These are phyloP conservation scores for Aquanectria penicillioides DNA, from an alignment of 2,329 filamentous ascomycete species.

Conservation along the genomic window DNA sequence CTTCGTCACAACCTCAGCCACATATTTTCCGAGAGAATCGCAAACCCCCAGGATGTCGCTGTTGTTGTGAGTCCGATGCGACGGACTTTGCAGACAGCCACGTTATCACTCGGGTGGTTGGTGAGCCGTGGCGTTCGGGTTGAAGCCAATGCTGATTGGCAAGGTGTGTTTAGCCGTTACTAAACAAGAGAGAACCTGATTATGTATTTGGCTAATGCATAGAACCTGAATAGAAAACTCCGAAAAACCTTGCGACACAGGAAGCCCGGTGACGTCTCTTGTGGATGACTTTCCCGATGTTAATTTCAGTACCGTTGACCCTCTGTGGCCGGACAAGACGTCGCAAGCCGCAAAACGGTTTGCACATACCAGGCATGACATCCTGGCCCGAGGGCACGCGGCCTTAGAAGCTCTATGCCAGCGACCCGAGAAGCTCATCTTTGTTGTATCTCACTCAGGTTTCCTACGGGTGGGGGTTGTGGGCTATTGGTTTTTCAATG, in stretches of 20 bases:
- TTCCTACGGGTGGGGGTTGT: slow-evolving; percentile 69
- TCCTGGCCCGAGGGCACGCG: slow-evolving; percentile 64
- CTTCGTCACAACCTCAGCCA: slow-evolving; percentile 51
- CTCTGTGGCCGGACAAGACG: slow-evolving; percentile 71
- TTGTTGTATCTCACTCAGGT: slow-evolving; percentile 73
- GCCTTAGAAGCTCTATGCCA: slow-evolving; percentile 60
- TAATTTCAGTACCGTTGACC: slow-evolving; percentile 67
- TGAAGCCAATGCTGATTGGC: slow-evolving; percentile 70
- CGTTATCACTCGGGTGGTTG: slow-evolving; percentile 67
- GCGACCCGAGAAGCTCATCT: slow-evolving; percentile 68
- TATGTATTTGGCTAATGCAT: not conserved
- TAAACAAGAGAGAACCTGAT: not conserved
- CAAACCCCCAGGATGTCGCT: slow-evolving; percentile 50
- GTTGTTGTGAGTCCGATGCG: slow-evolving; percentile 73
- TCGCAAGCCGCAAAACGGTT: slow-evolving; percentile 57
- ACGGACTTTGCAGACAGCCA: slow-evolving; percentile 72
- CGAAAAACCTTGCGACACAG: slow-evolving; percentile 69
- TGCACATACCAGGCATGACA: slow-evolving; percentile 60
- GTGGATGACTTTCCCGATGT: slow-evolving; percentile 62
- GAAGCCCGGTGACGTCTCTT: slow-evolving; percentile 58
- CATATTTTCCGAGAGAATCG: slow-evolving; percentile 48
- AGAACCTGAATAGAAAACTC: slow-evolving; percentile 59
- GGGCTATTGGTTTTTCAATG: slow-evolving; percentile 67
- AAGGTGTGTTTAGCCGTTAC: slow-evolving; percentile 59
- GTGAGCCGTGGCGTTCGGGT: slow-evolving; percentile 64